These are phyloP conservation scores for Fusarium chaquense DNA, from an alignment of 2,329 filamentous ascomycete species.

Conservation along the genomic window DNA sequence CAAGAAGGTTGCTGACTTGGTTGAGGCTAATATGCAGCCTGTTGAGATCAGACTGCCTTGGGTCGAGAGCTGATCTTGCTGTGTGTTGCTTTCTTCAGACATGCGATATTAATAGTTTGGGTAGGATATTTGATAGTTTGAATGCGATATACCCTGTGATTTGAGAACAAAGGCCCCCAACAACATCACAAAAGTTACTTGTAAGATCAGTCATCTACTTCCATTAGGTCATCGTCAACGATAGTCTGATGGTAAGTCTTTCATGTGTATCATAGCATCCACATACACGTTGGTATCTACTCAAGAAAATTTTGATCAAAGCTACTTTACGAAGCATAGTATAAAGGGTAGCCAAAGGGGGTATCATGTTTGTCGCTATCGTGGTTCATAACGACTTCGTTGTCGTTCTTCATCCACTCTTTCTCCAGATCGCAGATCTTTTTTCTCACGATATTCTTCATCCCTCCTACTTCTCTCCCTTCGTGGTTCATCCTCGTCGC, in stretches of 20 bases:
- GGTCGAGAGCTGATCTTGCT: slow-evolving; percentile 48
- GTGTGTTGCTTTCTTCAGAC: not conserved
- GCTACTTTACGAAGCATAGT: not conserved
- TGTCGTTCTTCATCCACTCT: slow-evolving; percentile 18
- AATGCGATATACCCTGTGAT: slow-evolving; percentile 27
- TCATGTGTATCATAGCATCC: not conserved
- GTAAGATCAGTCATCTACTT: not conserved
- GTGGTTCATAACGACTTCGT: slow-evolving; percentile 12
- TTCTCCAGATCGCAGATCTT: slow-evolving; percentile 34
- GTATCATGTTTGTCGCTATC: slow-evolving; percentile 32
- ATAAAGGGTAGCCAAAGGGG: not conserved
- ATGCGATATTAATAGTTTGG: not conserved
- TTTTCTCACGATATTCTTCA: slow-evolving; percentile 23
- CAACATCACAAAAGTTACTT: not conserved
- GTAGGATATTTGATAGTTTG: slow-evolving; percentile 2
- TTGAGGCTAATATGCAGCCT: slow-evolving; percentile 61
- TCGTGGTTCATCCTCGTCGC: slow-evolving; percentile 5
- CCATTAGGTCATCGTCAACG: not conserved
- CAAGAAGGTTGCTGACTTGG: slow-evolving; percentile 65
- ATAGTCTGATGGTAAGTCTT: not conserved
- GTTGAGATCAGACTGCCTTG: slow-evolving; percentile 67
- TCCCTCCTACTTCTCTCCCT: slow-evolving; percentile 18
- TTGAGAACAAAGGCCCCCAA: not conserved
- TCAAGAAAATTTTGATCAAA: not conserved
- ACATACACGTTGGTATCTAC: not conserved